A percentile compares a stretch with the other conserved stretches of the same genome.
These are phyloP conservation scores for Toxoplasma gondii DNA, from an alignment of 169 alveolate species.

Conservation along the genomic window DNA sequence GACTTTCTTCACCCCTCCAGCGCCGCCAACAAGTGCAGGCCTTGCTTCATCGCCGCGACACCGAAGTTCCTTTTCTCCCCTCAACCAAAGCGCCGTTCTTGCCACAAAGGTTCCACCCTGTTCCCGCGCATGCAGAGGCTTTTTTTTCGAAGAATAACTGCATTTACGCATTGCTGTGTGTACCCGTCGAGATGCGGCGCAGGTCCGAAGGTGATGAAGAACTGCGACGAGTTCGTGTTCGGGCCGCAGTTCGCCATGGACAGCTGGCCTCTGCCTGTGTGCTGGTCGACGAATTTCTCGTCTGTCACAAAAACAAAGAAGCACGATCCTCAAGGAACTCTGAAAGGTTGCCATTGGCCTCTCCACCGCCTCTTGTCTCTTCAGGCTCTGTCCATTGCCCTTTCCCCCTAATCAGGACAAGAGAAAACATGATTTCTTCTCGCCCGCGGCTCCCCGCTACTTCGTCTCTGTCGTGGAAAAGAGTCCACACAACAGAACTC, in stretches of 20 bases:
- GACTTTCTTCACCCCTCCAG: too few species aligned
- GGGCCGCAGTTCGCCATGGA: conserved; percentile 91
- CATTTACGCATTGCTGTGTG: conserved; percentile 50
- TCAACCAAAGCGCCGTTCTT: too few species aligned
- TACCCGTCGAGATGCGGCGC: conserved; percentile 83
- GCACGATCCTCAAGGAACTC: background rate
- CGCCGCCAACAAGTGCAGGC: background rate
- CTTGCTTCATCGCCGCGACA: background rate
- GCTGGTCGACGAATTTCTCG: conserved; percentile 83
- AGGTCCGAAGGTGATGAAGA: conserved; percentile 80
- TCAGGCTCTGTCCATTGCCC: background rate
- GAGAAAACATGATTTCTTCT: too few species aligned
- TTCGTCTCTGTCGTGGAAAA: too few species aligned
- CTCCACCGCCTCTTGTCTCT: background rate
- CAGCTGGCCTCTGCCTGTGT: conserved; percentile 79
- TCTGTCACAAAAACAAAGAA: conserved; percentile 21
- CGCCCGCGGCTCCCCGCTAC: too few species aligned
- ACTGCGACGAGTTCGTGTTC: conserved; percentile 82
- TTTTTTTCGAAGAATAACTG: background rate
- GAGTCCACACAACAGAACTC: too few species aligned
- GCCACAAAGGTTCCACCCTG: too few species aligned
- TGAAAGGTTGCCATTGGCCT: background rate
- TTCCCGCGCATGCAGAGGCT: background rate
- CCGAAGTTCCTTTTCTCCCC: too few species aligned
- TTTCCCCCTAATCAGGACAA: background rate